phyloP scores from a whole-genome alignment of 2,329 filamentous ascomycete species.

The Venturia effusa region DNA sequence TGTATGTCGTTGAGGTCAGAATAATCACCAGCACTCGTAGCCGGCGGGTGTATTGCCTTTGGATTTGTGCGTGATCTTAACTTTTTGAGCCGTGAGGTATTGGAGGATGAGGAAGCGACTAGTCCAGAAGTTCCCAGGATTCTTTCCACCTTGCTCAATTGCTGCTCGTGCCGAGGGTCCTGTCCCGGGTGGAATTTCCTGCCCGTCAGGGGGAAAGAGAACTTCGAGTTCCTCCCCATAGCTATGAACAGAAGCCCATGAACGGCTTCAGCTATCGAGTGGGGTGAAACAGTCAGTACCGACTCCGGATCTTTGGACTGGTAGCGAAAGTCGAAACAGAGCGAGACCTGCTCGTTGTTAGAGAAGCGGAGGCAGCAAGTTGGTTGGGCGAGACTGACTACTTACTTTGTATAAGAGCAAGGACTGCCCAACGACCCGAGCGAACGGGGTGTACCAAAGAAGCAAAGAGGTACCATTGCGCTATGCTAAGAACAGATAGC shows the following conservation, averaged over 20 bases:
- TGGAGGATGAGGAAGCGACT: constrained; percentile 7
- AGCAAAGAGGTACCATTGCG: not conserved
- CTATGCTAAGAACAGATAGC: not conserved
- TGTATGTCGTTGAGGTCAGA: not conserved
- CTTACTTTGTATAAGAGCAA: not conserved
- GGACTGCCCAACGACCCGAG: not conserved
- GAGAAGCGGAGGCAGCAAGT: not conserved
- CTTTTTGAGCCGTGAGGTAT: not conserved
- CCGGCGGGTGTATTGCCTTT: not conserved
- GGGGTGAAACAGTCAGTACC: not conserved
- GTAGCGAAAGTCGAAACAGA: not conserved
- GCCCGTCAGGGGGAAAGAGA: not conserved
- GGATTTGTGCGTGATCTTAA: not conserved
- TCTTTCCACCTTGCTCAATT: constrained; percentile 25
- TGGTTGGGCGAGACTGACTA: not conserved
- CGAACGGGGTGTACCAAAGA: not conserved
- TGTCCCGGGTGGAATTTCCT: not conserved
- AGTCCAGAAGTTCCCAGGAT: constrained; percentile 26
- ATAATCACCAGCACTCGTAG: not conserved
- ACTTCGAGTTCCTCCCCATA: not conserved
- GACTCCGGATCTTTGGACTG: not conserved
- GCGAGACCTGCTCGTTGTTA: not conserved
- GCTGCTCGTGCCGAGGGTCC: not conserved
- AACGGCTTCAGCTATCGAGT: not conserved
- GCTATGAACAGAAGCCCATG: not conserved